Percentiles rank a stretch among this genome's conserved stretches.
Conservation (phyloP, 1,284 basidiomycete species). For the Meripilus lineatus region DNA sequence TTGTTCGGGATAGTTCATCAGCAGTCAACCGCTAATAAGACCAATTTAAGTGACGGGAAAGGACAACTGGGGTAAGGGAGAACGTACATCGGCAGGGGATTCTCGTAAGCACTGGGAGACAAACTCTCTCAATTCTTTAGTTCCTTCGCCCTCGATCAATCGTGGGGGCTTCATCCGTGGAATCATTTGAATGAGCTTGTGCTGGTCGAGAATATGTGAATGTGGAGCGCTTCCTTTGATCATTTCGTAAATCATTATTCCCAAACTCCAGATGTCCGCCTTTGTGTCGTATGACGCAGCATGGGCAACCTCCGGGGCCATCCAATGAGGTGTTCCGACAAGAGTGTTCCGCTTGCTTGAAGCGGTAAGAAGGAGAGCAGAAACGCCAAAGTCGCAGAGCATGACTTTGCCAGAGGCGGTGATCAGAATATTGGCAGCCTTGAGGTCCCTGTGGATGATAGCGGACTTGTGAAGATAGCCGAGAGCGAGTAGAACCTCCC, state of each 20-base stretch:
- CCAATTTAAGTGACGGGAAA: neutral
- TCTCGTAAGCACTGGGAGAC: conserved; percentile 84
- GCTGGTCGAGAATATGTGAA: conserved; percentile 75
- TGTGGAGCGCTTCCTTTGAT: conserved; percentile 91
- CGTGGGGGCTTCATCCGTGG: conserved; percentile 84
- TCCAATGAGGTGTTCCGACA: conserved; percentile 97
- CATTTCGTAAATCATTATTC: conserved; percentile 95
- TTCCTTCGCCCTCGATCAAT: conserved; percentile 73
- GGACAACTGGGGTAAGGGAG: conserved; percentile 7
- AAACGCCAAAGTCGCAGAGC: conserved; percentile 96
- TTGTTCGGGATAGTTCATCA: conserved; percentile 87
- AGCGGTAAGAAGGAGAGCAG: conserved; percentile 83
- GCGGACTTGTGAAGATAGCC: conserved; percentile 88
- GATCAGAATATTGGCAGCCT: conserved; percentile 93
- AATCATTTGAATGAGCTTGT: conserved; percentile 90
- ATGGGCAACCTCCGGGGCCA: conserved; percentile 96
- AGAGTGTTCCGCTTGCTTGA: conserved; percentile 92
- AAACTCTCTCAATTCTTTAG: conserved; percentile 87
- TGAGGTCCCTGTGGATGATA: conserved; percentile 97
- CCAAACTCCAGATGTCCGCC: conserved; percentile 96
- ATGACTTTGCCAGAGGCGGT: conserved; percentile 85
- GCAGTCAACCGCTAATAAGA: conserved; percentile 71
- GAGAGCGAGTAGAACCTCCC: conserved; percentile 86
- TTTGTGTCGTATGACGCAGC: conserved; percentile 89
- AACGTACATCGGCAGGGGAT: conserved; percentile 70